Evolutionary conservation across 1,284 basidiomycete species (phyloP), one percentile per base, ranked within the genome.

Genomic region (Cutaneotrichosporon cavernicola): DNA sequence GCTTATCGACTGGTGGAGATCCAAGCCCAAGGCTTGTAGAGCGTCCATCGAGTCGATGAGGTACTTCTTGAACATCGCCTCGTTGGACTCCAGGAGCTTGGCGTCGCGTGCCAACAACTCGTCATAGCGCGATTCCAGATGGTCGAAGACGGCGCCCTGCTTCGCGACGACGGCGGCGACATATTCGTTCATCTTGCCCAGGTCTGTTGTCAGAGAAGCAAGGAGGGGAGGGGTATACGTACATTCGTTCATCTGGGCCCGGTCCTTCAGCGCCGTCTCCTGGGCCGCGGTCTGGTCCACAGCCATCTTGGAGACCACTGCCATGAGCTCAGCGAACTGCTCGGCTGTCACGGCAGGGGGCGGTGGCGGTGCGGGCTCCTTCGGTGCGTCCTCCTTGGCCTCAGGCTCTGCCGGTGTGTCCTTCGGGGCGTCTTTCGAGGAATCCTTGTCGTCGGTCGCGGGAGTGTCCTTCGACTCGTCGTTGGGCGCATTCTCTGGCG

Each of bases 1-100:
- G 59, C 88, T 87, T 63, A 93, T 92, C 71, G 92, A 91, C 59
- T 86, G 84, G 1, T 88, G 87, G 10, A 93, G 83, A 74, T 91
- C 91, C 90, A 82, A 82, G 2, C 88, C 87, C 16, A 92, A 79
- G 14, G 83, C 82, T 62, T 86, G 83, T 40, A 92, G 79, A 72
- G 91, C 81, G 13, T 80, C 80, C 73, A 90, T 89, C 69, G 91
- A 89, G 56, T 90, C 87, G 61, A 85, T 83, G 56, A 86, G 83
- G 69, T 91, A 90, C 34, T 83, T 83, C 50, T 88, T 85, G 62
- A 92, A 84, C 62, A 89, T 76, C 5, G 83, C 36, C 26, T 85
- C 81, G 8, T 92, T 82, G 2, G 85, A 83, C 52, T 88, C 85
- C 16, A 86, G 82, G 60, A 83, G 86, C 51, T 16, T n/a, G 6